Base-by-base conservation (phyloP, 2,329 filamentous ascomycete species). In the Colletotrichum theobromicola region DNA sequence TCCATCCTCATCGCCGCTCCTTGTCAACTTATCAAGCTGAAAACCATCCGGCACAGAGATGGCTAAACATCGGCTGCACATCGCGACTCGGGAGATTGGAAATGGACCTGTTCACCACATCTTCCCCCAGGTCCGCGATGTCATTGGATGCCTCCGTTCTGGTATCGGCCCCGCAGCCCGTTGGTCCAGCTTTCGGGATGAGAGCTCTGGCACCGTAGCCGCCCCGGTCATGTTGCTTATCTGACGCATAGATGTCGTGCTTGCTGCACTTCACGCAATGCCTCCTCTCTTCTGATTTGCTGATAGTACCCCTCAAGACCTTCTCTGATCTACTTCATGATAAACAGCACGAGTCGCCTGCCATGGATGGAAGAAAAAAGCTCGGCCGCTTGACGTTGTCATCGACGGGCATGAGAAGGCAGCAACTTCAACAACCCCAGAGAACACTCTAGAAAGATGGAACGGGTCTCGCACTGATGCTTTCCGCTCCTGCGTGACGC, bases 391-490 rank as follows among this genome's bases (percentile, higher is more conserved):
- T 57, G 32, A 28, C 18, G 46, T 55, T 18, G 24, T 21, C 21
- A 53, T 58, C 5, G 66, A 46, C 16, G 42, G n/a, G n/a, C 42
- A 50, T 50, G 32, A 28, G 8, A 34, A 63, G 12, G 7, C 15
- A 21, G 21, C 42, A 28, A 10, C 28, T n/a, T 21, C 50, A 26
- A 21, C 21, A 8, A 30, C 24, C 24, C n/a, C 15, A 18, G 70
- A 70, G 24, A 67, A 42, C 13, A 18, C 18, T 7, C 78, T 85
- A n/a, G 89, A 93, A 79, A 84, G 82, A 81, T 95, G 93, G 93
- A 94, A 94, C 78, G 82, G 85, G 21, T 88, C 93, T 0, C 81
- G 83, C 10, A 84, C 86, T 55, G 94, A 93, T 79, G 83, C 90
- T 7, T 91, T 85, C 77, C 88, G 92, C 55, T 90, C 90, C 60